A percentile compares a stretch with the other conserved stretches of the same genome.
Conservation (phyloP, 352 stramenopile genomes). For the Phytophthora ramorum region DNA sequence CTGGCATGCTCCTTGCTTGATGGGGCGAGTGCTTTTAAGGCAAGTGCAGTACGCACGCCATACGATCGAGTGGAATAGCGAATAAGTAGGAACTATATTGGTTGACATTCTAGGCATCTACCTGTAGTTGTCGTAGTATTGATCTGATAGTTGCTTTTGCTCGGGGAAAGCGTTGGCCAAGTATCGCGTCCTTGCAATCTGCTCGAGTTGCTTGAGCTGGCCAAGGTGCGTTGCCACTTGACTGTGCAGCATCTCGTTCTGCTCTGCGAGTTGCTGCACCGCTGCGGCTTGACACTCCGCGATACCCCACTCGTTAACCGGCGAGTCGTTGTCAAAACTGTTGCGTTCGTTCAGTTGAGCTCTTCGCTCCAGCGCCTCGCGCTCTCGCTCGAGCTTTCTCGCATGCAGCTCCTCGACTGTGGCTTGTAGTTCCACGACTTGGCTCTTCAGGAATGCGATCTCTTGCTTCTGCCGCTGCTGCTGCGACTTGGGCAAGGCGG, state of each 20-base stretch:
- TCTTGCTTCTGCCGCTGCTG: conserved; percentile 47
- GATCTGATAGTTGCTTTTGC: conserved; percentile 5
- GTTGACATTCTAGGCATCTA: conserved; percentile 9
- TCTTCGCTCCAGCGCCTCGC: not conserved
- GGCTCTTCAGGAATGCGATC: conserved; percentile 35
- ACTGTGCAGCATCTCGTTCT: conserved; percentile 51
- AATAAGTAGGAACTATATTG: conserved; percentile 14
- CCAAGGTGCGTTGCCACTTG: conserved; percentile 32
- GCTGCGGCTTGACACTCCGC: conserved; percentile 25
- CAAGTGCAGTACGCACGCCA: not conserved
- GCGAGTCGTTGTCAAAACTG: not conserved
- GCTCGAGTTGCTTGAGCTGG: conserved; percentile 38
- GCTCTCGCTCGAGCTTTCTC: conserved; percentile 32
- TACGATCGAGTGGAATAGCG: not conserved
- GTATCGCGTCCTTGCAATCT: conserved; percentile 16
- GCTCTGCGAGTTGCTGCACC: conserved; percentile 34
- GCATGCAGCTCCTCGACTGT: conserved; percentile 29
- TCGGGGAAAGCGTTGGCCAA: conserved; percentile 15
- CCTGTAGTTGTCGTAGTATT: conserved; percentile 10
- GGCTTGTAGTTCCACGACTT: conserved; percentile 37
- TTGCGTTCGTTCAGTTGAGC: not conserved
- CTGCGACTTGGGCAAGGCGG: conserved; percentile 31
- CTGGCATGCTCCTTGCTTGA: no score
- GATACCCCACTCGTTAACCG: conserved; percentile 14
- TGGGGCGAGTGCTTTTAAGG: not conserved